These are phyloP conservation scores for Triangularia verruculosa DNA, from an alignment of 2,329 filamentous ascomycete species.

Conservation along the genomic window DNA sequence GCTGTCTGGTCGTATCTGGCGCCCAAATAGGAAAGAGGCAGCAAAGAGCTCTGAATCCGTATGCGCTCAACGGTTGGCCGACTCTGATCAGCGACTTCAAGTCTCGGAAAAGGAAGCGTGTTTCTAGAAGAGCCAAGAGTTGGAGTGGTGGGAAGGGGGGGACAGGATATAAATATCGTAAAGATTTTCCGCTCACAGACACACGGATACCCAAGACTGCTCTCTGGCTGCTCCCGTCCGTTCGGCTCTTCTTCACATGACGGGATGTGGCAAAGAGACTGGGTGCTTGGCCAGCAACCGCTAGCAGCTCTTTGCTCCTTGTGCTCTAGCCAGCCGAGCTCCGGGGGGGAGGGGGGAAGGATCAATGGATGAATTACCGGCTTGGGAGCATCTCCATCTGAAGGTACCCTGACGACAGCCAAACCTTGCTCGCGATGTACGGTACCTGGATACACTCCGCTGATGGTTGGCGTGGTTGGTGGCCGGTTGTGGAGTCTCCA, in stretches of 20 bases:
- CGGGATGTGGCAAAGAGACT: conserved; percentile 1
- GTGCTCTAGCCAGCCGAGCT: conserved; percentile 15
- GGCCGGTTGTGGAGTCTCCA: conserved; percentile 19
- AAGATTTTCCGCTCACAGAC: background rate
- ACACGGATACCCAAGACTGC: background rate
- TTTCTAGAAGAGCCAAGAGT: background rate
- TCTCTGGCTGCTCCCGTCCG: background rate
- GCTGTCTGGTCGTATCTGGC: background rate
- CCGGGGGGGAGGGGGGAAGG: no score
- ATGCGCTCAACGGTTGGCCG: background rate
- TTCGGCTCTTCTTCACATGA: conserved; percentile 9
- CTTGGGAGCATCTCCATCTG: conserved; percentile 16
- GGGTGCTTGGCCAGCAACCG: conserved; percentile 13
- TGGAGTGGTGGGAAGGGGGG: background rate
- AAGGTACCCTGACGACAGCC: conserved; percentile 17
- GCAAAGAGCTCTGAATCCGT: background rate
- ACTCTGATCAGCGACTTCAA: background rate
- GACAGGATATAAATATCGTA: background rate
- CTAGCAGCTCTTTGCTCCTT: conserved; percentile 7
- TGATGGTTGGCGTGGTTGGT: conserved; percentile 22
- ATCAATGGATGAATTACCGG: conserved; percentile 18
- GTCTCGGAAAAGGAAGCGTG: no score
- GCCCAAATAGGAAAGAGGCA: background rate
- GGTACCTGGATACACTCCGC: conserved; percentile 10
- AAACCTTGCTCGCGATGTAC: conserved; percentile 18